Base-by-base conservation (phyloP, 2,329 filamentous ascomycete genomes). In the Westerdykella ornata region DNA sequence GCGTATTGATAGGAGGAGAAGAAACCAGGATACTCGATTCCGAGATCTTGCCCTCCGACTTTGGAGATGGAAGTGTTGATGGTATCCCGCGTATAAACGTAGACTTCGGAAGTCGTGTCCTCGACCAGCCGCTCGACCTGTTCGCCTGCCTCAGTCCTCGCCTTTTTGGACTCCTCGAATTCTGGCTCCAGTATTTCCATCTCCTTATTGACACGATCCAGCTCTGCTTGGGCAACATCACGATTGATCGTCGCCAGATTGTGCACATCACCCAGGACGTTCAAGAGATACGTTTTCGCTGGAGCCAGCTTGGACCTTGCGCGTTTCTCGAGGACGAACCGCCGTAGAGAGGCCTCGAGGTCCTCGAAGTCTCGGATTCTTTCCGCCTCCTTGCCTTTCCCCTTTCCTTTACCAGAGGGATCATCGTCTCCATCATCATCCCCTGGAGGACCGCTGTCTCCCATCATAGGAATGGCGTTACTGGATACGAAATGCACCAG, bases 401-500 rank as follows among this genome's bases (percentile, higher is more conserved):
- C 85, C 61, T 95, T 95, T 42, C 84, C 47, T 69, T 68, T 4
- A 40, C 73, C 73, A 30, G 68, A 71, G 34, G 68, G 67, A 43
- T 69, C 70, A 26, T 67, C 64, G 38, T 68, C 66, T 7, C 53
- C 59, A 38, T 68, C 64, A 33, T 55, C 61, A 40, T 61, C 68
- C 22, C 55, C 53, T 32, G 60, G 54, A 7, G 54, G 52, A 51
- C 57, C 38, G 30, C 62, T 60, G 37, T 53, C 50, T 26, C 50
- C 51, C 1, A 74, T 76, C 41, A 85, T 82, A 0, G 90, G 90
- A 44, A 98, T 85, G 3, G 89, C 89, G 62, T 96, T 95, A 61
- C 90, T 97, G 2, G 92, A 97, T 2, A 98, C 92, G 53, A 98
- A 98, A 62, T 98, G 92, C 3, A 98, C 92, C 6, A 98, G 74